Percentiles rank a stretch among this genome's conserved stretches.
phyloP scores from a whole-genome alignment of 345 rosid genomes.

The Crucihimalaya himalaica region DNA sequence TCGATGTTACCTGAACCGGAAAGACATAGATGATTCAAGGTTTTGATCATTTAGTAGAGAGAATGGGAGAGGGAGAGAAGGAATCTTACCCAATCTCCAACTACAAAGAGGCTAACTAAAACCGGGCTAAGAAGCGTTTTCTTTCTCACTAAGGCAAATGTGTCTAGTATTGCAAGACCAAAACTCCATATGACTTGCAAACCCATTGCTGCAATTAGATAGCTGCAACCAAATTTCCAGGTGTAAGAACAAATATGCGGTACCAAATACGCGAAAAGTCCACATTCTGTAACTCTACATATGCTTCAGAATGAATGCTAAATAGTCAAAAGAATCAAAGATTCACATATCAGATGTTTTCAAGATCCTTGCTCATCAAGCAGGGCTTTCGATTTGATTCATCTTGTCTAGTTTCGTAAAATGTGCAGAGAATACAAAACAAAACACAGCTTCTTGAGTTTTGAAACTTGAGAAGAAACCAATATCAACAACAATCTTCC shows the following conservation, averaged over 20 bases:
- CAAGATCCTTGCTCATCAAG: neutral
- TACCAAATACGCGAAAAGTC: neutral
- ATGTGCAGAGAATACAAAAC: neutral
- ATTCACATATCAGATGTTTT: neutral
- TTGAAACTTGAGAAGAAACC: neutral
- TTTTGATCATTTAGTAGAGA: neutral
- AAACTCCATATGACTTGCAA: conserved; percentile 84
- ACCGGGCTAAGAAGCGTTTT: conserved; percentile 54
- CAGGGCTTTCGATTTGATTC: neutral
- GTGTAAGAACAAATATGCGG: neutral
- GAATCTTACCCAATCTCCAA: conserved; percentile 82
- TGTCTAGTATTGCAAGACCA: conserved; percentile 67
- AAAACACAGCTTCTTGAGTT: conserved; percentile 4
- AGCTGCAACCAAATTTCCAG: conserved; percentile 50
- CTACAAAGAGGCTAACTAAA: conserved; percentile 75
- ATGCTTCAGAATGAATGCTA: neutral
- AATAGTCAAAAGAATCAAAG: neutral
- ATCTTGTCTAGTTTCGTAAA: neutral
- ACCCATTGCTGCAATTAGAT: conserved; percentile 86
- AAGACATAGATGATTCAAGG: conserved; percentile 1
- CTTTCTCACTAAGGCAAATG: conserved; percentile 58
- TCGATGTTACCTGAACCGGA: conserved; percentile 57
- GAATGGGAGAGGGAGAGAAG: neutral
- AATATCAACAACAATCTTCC: neutral
- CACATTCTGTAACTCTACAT: neutral